phyloP scores from a whole-genome alignment of 345 rosid species.

The Salix koriyanagi region DNA sequence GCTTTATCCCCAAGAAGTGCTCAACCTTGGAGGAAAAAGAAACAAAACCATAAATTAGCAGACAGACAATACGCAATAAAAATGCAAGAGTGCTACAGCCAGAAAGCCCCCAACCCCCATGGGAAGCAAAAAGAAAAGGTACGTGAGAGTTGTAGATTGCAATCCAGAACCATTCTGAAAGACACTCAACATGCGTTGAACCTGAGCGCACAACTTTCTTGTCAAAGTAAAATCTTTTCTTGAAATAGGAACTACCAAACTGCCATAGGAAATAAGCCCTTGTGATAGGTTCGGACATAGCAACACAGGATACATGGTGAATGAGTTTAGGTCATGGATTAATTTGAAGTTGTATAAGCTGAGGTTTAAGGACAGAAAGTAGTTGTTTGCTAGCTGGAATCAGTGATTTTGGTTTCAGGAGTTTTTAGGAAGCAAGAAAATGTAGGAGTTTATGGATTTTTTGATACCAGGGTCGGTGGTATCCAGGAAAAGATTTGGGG shows the following conservation, averaged over 20 bases:
- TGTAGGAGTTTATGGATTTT: not conserved
- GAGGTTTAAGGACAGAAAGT: no score
- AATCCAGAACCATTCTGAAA: not conserved
- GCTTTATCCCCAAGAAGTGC: slow-evolving; percentile 91
- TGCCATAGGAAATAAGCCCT: not conserved
- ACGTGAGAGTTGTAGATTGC: not conserved
- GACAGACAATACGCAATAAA: not conserved
- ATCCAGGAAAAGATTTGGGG: not conserved
- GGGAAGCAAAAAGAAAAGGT: not conserved
- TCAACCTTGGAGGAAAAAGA: slow-evolving; percentile 52
- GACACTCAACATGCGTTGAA: not conserved
- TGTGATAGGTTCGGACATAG: not conserved
- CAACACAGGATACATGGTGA: not conserved
- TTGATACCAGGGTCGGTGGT: not conserved
- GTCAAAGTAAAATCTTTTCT: not conserved
- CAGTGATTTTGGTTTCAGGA: not conserved
- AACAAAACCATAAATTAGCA: not conserved
- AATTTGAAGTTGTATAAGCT: no score
- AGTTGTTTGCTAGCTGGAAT: not conserved
- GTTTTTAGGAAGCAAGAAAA: not conserved
- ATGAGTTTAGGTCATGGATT: not conserved
- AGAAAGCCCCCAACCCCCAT: not conserved
- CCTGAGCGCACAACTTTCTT: not conserved
- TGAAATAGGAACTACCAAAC: not conserved
- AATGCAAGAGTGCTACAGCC: not conserved